phyloP scores from a whole-genome alignment of 1,284 basidiomycete genomes.

The Puccinia horiana region DNA sequence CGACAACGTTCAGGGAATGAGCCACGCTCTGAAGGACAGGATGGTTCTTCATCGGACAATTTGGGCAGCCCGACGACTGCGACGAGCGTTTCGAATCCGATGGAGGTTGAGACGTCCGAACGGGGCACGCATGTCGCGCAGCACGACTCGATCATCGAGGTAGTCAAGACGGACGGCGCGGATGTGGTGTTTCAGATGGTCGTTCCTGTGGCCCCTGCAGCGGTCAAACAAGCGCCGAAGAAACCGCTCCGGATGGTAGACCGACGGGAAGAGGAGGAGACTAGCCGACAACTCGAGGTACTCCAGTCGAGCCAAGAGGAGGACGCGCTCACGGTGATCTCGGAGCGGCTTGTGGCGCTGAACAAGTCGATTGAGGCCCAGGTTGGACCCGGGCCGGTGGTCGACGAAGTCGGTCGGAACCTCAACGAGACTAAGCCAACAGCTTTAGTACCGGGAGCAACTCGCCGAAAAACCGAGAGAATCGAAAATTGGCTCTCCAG shows the following conservation, averaged over 20 bases:
- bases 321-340: slow-evolving; percentile 35
- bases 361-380: slow-evolving; percentile 38
- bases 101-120: not conserved
- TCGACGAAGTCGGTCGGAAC: not conserved
- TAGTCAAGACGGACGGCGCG: slow-evolving; percentile 20
- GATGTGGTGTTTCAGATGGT: slow-evolving; percentile 47
- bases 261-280: not conserved
- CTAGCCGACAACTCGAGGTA: not conserved
- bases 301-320: not conserved
- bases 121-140: not conserved
- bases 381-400: not conserved
- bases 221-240: not conserved
- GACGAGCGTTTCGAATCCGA: slow-evolving; percentile 17
- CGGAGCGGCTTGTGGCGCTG: slow-evolving; percentile 33
- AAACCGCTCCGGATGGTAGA: not conserved
- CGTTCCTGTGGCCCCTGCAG: not conserved
- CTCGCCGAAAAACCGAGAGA: slow-evolving; percentile 9
- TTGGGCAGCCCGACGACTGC: slow-evolving; percentile 9
- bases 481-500: slow-evolving; percentile 38
- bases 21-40: not conserved
- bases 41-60: slow-evolving; percentile 12
- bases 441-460: not conserved
- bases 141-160: slow-evolving; percentile 15
- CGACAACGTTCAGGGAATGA: not conserved
- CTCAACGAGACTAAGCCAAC: not conserved